Evolutionary conservation across 495 filamentous ascomycete genomes (phyloP), one percentile per base, ranked within the genome.

Genomic region (Aspergillus egyptiacus): DNA sequence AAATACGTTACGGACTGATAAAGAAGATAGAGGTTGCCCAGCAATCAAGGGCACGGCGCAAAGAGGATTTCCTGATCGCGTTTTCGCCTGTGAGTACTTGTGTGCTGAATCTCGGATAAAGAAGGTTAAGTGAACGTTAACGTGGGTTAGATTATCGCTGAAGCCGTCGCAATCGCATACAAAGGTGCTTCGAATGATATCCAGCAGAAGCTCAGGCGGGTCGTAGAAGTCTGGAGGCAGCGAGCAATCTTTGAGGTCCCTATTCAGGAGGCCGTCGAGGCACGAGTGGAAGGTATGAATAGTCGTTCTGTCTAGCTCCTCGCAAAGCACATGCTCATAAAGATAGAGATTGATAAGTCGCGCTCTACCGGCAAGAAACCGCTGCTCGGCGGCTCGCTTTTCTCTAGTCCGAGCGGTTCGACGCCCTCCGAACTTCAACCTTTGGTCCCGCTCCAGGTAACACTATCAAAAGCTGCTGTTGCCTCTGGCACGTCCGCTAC

Each of bases 221-320:
- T 96, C 9, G 79, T 97, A 5, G 90, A 97, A 58, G 93, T 97
- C 2, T 97, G 93, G 94, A 81, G 85, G 60, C 80, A 88, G 51
- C 78, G 93, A 13, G 69, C 69, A 40, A 87, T 99, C n/a, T 99
- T 99, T 56, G 87, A 91, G 43, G 54, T 58, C 2, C 78, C 82
- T 1, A 85, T 93, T 40, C 80, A 93, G 58, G 81, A 85, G 32
- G 80, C 80, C 15, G 80, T 96, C 27, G 91, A 96, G 48, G 69
- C 78, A 31, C 76, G 83, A 22, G 71, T 97, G 17, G 84, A 89
- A 48, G 91, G 87, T 91, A 76, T 51, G 9, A 25, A 36, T 51
- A 15, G 45, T 33, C 31, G 15, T 1, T 15, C 15, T 8, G 20
- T 37, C 45, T n/a, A n/a, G n/a, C 27, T 8, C 37, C 19, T 4